phyloP scores from a whole-genome alignment of 306 rosid species.

The Ormosia emarginata region DNA sequence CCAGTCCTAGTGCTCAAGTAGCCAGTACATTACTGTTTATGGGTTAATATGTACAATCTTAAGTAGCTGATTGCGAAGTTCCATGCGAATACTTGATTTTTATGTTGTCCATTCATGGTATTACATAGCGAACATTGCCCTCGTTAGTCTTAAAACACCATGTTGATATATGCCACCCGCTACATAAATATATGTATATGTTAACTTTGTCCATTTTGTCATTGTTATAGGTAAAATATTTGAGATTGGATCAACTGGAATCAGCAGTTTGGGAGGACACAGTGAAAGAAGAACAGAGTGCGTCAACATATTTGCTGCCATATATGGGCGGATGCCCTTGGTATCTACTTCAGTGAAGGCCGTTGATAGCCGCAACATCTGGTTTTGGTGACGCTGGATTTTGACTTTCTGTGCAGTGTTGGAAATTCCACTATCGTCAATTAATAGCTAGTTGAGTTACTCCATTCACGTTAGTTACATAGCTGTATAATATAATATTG shows the following conservation, averaged over 20 bases:
- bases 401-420: slow-evolving; percentile 24
- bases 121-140: background rate
- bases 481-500: slow-evolving; percentile 42
- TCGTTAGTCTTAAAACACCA: background rate
- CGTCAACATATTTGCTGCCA: slow-evolving; percentile 58
- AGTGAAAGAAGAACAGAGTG: slow-evolving; percentile 74
- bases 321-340: slow-evolving; percentile 78
- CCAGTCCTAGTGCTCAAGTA: background rate
- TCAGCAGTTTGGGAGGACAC: slow-evolving; percentile 95
- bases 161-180: background rate
- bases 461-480: slow-evolving; percentile 25
- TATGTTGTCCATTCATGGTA: background rate
- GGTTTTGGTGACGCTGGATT: slow-evolving; percentile 74
- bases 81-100: slow-evolving; percentile 5
- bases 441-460: slow-evolving; percentile 29
- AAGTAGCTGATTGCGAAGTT: background rate
- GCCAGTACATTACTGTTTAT: background rate
- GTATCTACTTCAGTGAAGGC: slow-evolving; percentile 76
- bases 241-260: slow-evolving; percentile 96
- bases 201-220: background rate
- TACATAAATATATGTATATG: background rate
- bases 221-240: slow-evolving; percentile 67
- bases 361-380: slow-evolving; percentile 71
- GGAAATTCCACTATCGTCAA: slow-evolving; percentile 26
- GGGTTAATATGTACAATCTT: background rate